A percentile compares a stretch with the other conserved stretches of the same genome.
Evolutionary conservation across 306 rosid genomes (phyloP).

Genomic region (Arachis hypogaea): DNA sequence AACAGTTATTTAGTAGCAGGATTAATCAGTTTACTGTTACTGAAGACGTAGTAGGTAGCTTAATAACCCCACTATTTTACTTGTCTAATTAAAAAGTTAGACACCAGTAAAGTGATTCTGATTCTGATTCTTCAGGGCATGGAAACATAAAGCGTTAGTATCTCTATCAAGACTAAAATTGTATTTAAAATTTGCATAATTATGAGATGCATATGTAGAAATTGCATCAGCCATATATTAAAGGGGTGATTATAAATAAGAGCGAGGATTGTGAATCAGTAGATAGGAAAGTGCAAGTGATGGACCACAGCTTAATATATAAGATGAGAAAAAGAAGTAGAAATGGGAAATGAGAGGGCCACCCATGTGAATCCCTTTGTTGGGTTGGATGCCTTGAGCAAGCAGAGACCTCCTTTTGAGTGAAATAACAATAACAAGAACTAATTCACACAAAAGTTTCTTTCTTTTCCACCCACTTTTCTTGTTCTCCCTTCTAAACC

Average conservation of each 20-base stretch:
- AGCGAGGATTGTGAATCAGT: constrained; percentile 30
- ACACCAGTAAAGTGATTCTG: not conserved
- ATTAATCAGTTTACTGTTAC: constrained; percentile 31
- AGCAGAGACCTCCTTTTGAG: constrained; percentile 44
- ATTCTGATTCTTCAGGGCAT: not conserved
- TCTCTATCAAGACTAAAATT: too few species aligned
- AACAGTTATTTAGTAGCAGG: constrained; percentile 13
- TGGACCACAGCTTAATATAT: constrained; percentile 46
- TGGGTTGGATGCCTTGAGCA: constrained; percentile 53
- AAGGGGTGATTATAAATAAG: not conserved
- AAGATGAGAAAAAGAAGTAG: constrained; percentile 36
- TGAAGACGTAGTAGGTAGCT: constrained; percentile 10
- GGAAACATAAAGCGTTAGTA: too few species aligned
- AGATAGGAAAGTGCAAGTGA: not conserved
- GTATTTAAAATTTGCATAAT: too few species aligned
- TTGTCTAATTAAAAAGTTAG: constrained; percentile 14
- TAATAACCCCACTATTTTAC: constrained; percentile 4
- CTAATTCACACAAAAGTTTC: constrained; percentile 45
- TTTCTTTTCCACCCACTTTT: constrained; percentile 46
- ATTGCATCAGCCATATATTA: too few species aligned
- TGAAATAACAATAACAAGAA: constrained; percentile 29
- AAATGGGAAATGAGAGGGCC: constrained; percentile 47
- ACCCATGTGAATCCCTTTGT: constrained; percentile 72
- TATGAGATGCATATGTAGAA: too few species aligned
- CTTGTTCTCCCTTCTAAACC: too few species aligned